Base-by-base conservation (phyloP, 2,329 filamentous ascomycete genomes). In the Ophiostoma sp. region DNA sequence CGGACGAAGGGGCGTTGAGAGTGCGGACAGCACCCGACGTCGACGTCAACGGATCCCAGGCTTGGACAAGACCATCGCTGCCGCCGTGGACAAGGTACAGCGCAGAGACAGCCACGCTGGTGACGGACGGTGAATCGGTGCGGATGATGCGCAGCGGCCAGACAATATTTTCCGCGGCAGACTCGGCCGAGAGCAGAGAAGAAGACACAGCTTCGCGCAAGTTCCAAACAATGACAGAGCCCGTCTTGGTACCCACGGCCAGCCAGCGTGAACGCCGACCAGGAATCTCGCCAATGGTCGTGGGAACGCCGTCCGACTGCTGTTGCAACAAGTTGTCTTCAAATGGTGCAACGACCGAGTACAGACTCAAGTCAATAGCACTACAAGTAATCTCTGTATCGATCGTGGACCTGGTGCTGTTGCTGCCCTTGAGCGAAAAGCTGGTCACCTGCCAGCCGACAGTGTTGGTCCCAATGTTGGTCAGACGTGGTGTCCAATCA, bases 21-120 rank as follows among this genome's bases (percentile, higher is more conserved):
- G 94, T 98, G 52, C 94, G 90, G 70, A 98, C 88, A 0, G 96
- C 93, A 25, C 91, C 90, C 22, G 87, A 82, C 0, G 88, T 92
- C 1, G 95, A 98, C 0, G 91, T 93, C 64, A 99, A 85, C n/a
- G 93, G 93, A 83, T 99, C 96, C 96, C 96, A 99, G 6, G 94
- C 93, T 81, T 98, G 96, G 4, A 97, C 95, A 2, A 98, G 88
- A 0, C 96, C 95, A 82, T 99, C 96, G 77, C 93, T 97, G 33
- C 96, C 96, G 69, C 96, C 96, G 80, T 97, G 93, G 7, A 98
- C 92, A 19, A 99, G 83, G 79, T 97, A 97, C 19, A 99, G 85
- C 1, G 94, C 92, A 0, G 94, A 94, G 64, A 97, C 81, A 6
- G 92, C 96, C 19, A 99, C 82, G 75, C 91, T 93, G 0, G 94